These are phyloP conservation scores for Ascochyta clinopodiicola DNA, from an alignment of 2,329 filamentous ascomycete genomes.

Conservation along the genomic window DNA sequence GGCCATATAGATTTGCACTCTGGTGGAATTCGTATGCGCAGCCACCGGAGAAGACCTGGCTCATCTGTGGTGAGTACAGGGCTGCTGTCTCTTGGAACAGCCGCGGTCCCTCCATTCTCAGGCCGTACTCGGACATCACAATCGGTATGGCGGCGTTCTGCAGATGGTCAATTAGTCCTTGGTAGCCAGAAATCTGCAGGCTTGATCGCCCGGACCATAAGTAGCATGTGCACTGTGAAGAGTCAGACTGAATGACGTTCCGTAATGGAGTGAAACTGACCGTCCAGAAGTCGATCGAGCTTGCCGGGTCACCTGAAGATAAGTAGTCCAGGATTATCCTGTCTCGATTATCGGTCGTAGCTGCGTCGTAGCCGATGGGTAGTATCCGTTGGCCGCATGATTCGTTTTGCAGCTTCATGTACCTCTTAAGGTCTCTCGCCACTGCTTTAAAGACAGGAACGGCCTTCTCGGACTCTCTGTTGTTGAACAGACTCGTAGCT, in stretches of 20 bases:
- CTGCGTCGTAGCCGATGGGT: conserved; percentile 12
- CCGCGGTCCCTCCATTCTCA: neutral
- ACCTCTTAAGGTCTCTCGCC: conserved; percentile 18
- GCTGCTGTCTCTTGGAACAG: conserved; percentile 16
- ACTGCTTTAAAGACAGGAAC: conserved; percentile 15
- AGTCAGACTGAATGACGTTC: neutral
- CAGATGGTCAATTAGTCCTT: neutral
- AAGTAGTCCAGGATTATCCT: conserved; percentile 8
- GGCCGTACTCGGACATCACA: conserved; percentile 20
- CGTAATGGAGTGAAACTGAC: neutral
- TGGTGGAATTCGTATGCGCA: conserved; percentile 21
- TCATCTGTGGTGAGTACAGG: conserved; percentile 17
- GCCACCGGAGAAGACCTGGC: conserved; percentile 20
- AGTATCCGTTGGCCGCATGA: conserved; percentile 5
- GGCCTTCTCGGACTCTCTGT: neutral
- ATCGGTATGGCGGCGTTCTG: conserved; percentile 10
- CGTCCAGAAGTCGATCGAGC: conserved; percentile 17
- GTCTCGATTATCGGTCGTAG: conserved; percentile 1
- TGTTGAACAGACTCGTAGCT: conserved; percentile 2
- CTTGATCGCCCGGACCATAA: conserved; percentile 9
- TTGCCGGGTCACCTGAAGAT: conserved; percentile 6
- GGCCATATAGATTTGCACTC: conserved; percentile 10
- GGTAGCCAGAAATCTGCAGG: conserved; percentile 10
- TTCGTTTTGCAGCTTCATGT: conserved; percentile 13
- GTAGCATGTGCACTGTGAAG: conserved; percentile 7